phyloP scores from a whole-genome alignment of 1,139 yeast genomes.

The Hemisphaericaspora lyxosophila region DNA sequence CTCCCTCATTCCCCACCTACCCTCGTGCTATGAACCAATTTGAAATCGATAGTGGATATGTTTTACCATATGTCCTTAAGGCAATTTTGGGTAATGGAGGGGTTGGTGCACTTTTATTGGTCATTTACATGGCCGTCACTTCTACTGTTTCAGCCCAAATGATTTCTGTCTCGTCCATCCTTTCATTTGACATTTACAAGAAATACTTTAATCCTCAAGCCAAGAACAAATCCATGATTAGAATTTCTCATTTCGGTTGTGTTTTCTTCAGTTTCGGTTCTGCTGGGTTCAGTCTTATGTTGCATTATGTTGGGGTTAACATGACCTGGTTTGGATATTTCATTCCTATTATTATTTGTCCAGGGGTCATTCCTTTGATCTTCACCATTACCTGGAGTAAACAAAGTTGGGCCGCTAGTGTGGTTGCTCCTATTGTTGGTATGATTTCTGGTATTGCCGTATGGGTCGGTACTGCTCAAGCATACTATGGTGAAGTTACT shows the following conservation, averaged over 20 bases:
- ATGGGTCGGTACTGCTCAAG: slow-evolving; percentile 23
- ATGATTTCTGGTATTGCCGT: slow-evolving; percentile 19
- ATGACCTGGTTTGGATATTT: slow-evolving; percentile 35
- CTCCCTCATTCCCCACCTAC: slow-evolving; percentile 24
- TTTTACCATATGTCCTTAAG: slow-evolving; percentile 22
- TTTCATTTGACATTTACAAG: slow-evolving; percentile 27
- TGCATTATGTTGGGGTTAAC: slow-evolving; percentile 26
- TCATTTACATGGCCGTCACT: slow-evolving; percentile 26
- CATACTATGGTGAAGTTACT: slow-evolving; percentile 22
- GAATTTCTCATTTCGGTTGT: slow-evolving; percentile 24
- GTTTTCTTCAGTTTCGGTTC: slow-evolving; percentile 25
- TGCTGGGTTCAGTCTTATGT: slow-evolving; percentile 27
- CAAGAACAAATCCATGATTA: slow-evolving; percentile 21
- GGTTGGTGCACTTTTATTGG: slow-evolving; percentile 23
- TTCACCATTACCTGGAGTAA: slow-evolving; percentile 29
- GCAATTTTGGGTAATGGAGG: slow-evolving; percentile 24
- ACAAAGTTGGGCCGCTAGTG: slow-evolving; percentile 24
- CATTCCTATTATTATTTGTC: slow-evolving; percentile 30
- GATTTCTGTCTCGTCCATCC: slow-evolving; percentile 26
- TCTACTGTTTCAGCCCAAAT: slow-evolving; percentile 29
- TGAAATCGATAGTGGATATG: slow-evolving; percentile 25
- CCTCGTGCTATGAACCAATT: slow-evolving; percentile 23
- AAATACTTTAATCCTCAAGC: slow-evolving; percentile 25
- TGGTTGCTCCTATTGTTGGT: slow-evolving; percentile 23
- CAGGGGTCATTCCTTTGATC: slow-evolving; percentile 30